phyloP scores from a whole-genome alignment of 192 early-diverging fungal genomes.

The Martensiomyces pterosporus region DNA sequence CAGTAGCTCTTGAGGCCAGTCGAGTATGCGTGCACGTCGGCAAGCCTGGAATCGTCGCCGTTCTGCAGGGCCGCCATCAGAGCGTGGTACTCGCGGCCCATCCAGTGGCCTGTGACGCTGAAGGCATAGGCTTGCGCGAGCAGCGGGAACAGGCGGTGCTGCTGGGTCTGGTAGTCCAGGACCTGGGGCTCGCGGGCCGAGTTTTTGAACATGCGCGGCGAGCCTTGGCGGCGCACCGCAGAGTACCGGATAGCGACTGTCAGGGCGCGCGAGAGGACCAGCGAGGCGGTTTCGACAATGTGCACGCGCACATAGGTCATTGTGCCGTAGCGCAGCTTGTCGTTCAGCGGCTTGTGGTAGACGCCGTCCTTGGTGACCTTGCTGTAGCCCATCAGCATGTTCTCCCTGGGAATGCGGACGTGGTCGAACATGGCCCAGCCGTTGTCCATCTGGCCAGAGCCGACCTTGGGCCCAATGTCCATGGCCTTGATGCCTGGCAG shows the following conservation, averaged over 20 bases:
- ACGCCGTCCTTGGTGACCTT: conserved; percentile 62
- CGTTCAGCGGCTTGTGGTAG: conserved; percentile 62
- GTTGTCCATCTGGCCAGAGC: conserved; percentile 73
- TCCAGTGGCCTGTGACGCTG: conserved; percentile 72
- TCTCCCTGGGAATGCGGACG: conserved; percentile 68
- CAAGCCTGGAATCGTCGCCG: conserved; percentile 50
- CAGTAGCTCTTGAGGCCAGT: conserved; percentile 78
- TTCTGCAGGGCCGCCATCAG: conserved; percentile 66
- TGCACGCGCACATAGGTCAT: conserved; percentile 65
- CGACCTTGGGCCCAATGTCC: conserved; percentile 80
- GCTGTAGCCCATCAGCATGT: conserved; percentile 80
- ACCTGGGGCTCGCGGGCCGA: conserved; percentile 69
- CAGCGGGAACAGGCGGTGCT: conserved; percentile 74
- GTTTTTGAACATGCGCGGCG: conserved; percentile 38
- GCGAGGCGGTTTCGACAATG: conserved; percentile 66
- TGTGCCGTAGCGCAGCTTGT: conserved; percentile 71
- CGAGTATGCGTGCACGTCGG: conserved; percentile 60
- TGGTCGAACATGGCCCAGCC: conserved; percentile 79
- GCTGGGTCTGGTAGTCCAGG: conserved; percentile 78
- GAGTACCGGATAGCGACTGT: conserved; percentile 79
- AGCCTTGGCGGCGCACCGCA: conserved; percentile 76
- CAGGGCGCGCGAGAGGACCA: conserved; percentile 70
- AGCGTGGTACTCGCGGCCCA: conserved; percentile 59
- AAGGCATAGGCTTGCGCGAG: conserved; percentile 74
- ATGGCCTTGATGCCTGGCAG: conserved; percentile 73